Evolutionary conservation across 305 asterid genomes (phyloP).

Genomic region (Solanum hybrid): DNA sequence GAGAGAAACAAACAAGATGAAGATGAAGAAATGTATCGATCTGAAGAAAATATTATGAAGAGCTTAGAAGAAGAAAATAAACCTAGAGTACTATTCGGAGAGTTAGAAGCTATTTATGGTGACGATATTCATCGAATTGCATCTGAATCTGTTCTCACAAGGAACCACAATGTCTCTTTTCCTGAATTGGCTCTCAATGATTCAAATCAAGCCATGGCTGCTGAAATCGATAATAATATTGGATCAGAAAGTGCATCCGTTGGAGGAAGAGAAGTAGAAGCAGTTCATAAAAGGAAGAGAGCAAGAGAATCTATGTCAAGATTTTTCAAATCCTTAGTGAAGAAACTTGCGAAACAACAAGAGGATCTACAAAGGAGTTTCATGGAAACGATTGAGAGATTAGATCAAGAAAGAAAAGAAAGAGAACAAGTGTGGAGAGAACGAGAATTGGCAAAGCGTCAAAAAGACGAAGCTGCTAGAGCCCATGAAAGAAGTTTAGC

Average conservation of each 20-base stretch:
- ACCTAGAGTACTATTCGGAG: conserved; percentile 32
- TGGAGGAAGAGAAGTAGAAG: not conserved
- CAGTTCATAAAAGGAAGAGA: conserved; percentile 12
- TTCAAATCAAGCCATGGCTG: not conserved
- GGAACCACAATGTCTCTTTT: not conserved
- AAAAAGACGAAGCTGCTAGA: conserved; percentile 27
- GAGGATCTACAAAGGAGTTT: conserved; percentile 40
- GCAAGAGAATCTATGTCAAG: conserved; percentile 17
- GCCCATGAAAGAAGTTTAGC: conserved; percentile 39
- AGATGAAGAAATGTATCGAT: not conserved
- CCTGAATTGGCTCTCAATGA: not conserved
- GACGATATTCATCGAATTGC: conserved; percentile 21
- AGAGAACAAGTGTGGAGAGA: conserved; percentile 59
- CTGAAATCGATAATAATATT: not conserved
- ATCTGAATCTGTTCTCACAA: conserved; percentile 14
- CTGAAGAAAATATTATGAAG: not conserved
- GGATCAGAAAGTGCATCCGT: conserved; percentile 18
- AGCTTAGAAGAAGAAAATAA: conserved; percentile 6
- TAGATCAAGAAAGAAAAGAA: conserved; percentile 44
- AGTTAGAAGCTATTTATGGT: conserved; percentile 58
- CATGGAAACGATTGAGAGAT: conserved; percentile 37
- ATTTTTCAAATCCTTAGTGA: conserved; percentile 35
- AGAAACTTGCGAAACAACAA: conserved; percentile 45
- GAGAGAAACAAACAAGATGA: not conserved
- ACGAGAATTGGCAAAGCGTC: conserved; percentile 27